Evolutionary conservation across 768 basidiomycete genomes (phyloP), one percentile per base, ranked within the genome.

Genomic region (Collybiopsis confluens): DNA sequence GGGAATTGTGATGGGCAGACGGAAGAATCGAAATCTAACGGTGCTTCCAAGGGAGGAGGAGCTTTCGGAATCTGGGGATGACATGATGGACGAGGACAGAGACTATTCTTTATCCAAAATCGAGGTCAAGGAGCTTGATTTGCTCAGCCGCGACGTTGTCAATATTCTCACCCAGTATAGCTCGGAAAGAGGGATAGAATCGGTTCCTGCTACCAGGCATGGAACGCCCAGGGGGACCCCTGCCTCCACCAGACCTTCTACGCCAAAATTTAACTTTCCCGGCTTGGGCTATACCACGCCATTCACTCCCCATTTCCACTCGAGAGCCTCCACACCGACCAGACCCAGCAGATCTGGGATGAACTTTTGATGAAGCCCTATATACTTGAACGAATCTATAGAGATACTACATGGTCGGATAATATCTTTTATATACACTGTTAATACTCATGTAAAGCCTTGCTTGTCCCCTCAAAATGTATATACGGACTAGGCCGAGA

Each of bases 81-180:
- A 83, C 56, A 81, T 79, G 24, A 48, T 48, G 23, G 75, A 77
- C 47, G 68, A 67, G 26, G 58, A 62, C 42, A 72, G 64, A 56
- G 77, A 77, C 58, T 73, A 75, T 54, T 76, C 85, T 1, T 71
- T 95, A 54, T 81, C 85, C 11, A 54, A 62, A n/a, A 75, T 77
- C 43, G 92, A 95, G 68, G 71, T 90, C 56, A 79, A 76, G 59
- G 89, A 94, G 61, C 71, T 94, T 51, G 89, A 92, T 58, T 64
- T 78, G 23, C 72, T 93, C 61, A 89, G 90, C 4, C 76, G 80
- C 56, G 82, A 88, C 57, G 75, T 93, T 49, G 90, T 93, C 21
- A 69, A 76, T 41, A 80, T 93, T 43, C 68, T 96, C 50, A 82
- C 90, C 60, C 76, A 75, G 43, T 89, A 85, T 66, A 84, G 78